Base-by-base conservation (phyloP, 2,329 filamentous ascomycete genomes). In the Aaosphaeria pasadenensis region DNA sequence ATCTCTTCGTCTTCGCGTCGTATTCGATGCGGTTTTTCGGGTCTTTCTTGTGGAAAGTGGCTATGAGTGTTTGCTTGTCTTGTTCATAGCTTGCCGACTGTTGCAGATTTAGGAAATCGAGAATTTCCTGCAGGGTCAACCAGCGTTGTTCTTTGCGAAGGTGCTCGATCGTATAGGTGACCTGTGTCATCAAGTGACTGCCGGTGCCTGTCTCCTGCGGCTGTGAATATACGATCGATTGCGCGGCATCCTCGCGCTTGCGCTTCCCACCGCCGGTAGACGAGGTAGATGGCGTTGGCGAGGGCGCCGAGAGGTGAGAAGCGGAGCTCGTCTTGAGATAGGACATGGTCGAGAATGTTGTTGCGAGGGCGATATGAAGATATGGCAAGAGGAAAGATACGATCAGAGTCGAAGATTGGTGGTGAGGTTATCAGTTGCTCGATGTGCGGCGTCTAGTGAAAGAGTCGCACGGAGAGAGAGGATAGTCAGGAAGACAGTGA, bases 131-230 rank as follows among this genome's bases (percentile, higher is more conserved):
- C 50, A 95, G 87, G 33, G 80, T 81, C 66, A 91, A 82, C 47
- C 87, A 74, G 51, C 84, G 74, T 49, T 82, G 82, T 65, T 86
- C 85, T 66, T 86, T 85, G 41, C 60, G 63, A 47, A 69, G 55
- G 31, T 60, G 50, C 53, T 91, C 84, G 66, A 95, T 85, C 17
- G 90, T 89, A 72, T 91, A 96, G 49, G 87, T 83, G 66, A 96
- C 86, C 69, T 95, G 89, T 9, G 91, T 95, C 76, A 90, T 86
- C 68, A 94, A 84, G 70, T 92, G 87, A 51, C 80, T 80, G 57
- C 91, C 90, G 45, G 86, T 88, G 64, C 86, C 87, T 11, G 84
- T 89, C 62, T 86, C 84, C 55, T 82, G 80, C 17, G 88, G 88
- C 73, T 91, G 89, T 47, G 88, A 91, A 72, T 85, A 92, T 36